Evolutionary conservation across 345 rosid species (phyloP).

Genomic region (Brassica napus): Da-Ae NC_063439.1:19111501-19112000

Average conservation of each 20-base stretch:
- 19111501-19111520: conserved; percentile 3
- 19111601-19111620: neutral
- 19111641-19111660: neutral
- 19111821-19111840: conserved; percentile 66
- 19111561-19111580: conserved; percentile 31
- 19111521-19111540: neutral
- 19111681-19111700: conserved; percentile 30
- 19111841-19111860: conserved; percentile 85
- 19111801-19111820: conserved; percentile 75
- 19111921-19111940: conserved; percentile 74
- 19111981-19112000: conserved; percentile 65
- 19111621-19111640: conserved; percentile 9
- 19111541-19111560: neutral
- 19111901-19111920: conserved; percentile 89
- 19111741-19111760: conserved; percentile 65
- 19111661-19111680: neutral
- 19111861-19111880: conserved; percentile 54
- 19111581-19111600: conserved; percentile 6
- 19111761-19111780: conserved; percentile 58
- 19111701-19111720: conserved; percentile 72
- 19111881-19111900: conserved; percentile 71
- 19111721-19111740: conserved; percentile 82
- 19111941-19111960: conserved; percentile 57
- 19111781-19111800: conserved; percentile 69
- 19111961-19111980: conserved; percentile 57